Evolutionary conservation across 345 rosid species (phyloP).

Genomic region (Balakata baccata): DNA sequence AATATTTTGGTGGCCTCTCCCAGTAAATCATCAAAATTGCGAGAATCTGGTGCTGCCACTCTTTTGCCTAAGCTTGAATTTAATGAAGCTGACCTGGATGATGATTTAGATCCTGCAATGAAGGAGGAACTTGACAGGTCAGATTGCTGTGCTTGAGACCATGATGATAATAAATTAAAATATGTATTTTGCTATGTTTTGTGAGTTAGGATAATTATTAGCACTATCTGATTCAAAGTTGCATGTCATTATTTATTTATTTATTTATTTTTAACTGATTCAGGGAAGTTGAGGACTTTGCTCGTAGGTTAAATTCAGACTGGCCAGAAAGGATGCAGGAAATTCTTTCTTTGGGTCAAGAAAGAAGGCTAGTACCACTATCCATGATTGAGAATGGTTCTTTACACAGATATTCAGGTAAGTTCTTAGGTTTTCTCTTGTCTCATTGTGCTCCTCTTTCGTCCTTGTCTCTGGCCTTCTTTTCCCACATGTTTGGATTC

Average conservation of each 20-base stretch:
- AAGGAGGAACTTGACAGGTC: slow-evolving; percentile 79
- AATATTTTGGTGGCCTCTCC: slow-evolving; percentile 34
- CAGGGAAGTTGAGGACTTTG: slow-evolving; percentile 95
- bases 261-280: neutral
- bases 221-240: neutral
- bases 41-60: slow-evolving; percentile 35
- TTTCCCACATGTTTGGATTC: neutral
- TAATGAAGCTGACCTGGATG: slow-evolving; percentile 67
- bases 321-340: slow-evolving; percentile 77
- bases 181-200: neutral
- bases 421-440: neutral
- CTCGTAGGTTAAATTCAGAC: slow-evolving; percentile 75
- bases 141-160: slow-evolving; percentile 11
- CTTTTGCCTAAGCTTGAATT: slow-evolving; percentile 42
- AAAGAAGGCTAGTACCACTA: slow-evolving; percentile 43
- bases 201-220: neutral
- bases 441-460: neutral
- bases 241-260: too few species aligned
- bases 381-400: slow-evolving; percentile 56
- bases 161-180: neutral
- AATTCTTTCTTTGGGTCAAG: slow-evolving; percentile 56
- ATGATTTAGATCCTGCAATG: slow-evolving; percentile 82
- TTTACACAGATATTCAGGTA: slow-evolving; percentile 50
- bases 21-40: slow-evolving; percentile 40
- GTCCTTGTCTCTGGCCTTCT: neutral